Evolutionary conservation across 768 basidiomycete genomes (phyloP), one percentile per base, ranked within the genome.

Genomic region (Mycena venus): DNA sequence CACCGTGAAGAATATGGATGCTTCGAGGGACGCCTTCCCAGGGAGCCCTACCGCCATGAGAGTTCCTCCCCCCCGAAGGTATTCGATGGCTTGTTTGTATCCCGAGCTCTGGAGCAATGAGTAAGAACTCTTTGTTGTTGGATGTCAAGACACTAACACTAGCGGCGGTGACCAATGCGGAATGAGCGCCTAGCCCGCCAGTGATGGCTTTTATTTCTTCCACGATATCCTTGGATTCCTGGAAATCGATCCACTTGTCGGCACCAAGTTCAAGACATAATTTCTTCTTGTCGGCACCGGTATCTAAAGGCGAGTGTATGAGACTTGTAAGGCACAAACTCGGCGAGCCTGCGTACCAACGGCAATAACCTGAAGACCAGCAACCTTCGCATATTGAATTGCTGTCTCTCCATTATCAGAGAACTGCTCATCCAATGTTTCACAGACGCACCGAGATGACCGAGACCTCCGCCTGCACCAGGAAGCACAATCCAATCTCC

Each of bases 1-100:
- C 12, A 93, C 93, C 1, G 91, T 93, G 85, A 89, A 94, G 86
- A 94, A 94, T 75, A 94, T 92, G 31, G 90, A 89, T 0, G 91
- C 90, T 27, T 85, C 85, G 7, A 95, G 82, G 11, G 82, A 88
- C 1, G 91, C 91, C 34, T 90, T 86, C 6, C 89, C 89, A 2
- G 95, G 95, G 1, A 96, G 84, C 29, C 95, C 95, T 60, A 97
- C 94, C 21, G 89, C 92, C 88, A 96, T 93, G 66, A 96, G 86
- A 5, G 88, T 90, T 14, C 95, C 94, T 36, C 91, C 90, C 4
- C 88, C 85, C 36, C 95, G 90, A 65, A 97, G 86, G 82, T 97
- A 97, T 68, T 94, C 91, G 11, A 94, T 80, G 7, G 92, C 93
- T 81, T 93, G 90, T 6, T 82, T 78, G 69, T 88, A 89, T 1